Evolutionary conservation across 2,329 filamentous ascomycete species (phyloP).

Genomic region (Alternaria hordeiaustralica): DNA sequence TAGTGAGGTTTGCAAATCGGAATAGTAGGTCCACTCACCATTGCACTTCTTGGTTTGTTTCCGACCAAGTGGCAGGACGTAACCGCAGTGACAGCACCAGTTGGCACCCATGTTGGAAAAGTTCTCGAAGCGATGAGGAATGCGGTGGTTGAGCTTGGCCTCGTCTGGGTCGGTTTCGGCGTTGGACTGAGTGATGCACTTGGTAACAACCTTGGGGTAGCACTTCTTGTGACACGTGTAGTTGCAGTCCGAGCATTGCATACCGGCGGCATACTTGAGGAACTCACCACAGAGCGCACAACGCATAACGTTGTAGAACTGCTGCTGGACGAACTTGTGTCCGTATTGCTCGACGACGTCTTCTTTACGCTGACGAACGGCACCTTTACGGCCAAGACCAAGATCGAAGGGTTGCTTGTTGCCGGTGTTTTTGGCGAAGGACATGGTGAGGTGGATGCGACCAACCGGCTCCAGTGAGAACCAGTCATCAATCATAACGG

Average conservation of each 20-base stretch:
- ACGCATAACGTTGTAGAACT: conserved; percentile 99
- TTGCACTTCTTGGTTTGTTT: conserved; percentile 94
- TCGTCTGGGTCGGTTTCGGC: conserved; percentile 98
- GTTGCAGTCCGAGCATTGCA: conserved; percentile 99
- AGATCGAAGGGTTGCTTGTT: conserved; percentile 83
- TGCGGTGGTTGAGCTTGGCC: conserved; percentile 99
- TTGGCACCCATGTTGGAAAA: conserved; percentile 98
- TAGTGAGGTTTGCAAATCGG: conserved; percentile 19
- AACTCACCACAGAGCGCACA: conserved; percentile 98
- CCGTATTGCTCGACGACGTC: conserved; percentile 98
- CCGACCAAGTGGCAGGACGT: conserved; percentile 90
- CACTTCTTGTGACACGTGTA: conserved; percentile 99
- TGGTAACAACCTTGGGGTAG: conserved; percentile 94
- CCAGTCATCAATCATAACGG: conserved; percentile 83
- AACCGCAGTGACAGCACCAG: conserved; percentile 99
- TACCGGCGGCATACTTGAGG: conserved; percentile 96
- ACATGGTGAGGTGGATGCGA: conserved; percentile 87
- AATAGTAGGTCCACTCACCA: conserved; percentile 60
- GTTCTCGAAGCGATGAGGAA: conserved; percentile 95
- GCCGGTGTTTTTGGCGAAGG: conserved; percentile 89
- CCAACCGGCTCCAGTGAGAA: conserved; percentile 96
- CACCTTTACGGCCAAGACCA: conserved; percentile 91
- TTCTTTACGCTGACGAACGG: conserved; percentile 96
- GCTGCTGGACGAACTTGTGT: conserved; percentile 97
- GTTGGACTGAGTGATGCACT: conserved; percentile 99